Conservation (phyloP, 805 yeast species). For the Wickerhamomyces queroliae region DNA sequence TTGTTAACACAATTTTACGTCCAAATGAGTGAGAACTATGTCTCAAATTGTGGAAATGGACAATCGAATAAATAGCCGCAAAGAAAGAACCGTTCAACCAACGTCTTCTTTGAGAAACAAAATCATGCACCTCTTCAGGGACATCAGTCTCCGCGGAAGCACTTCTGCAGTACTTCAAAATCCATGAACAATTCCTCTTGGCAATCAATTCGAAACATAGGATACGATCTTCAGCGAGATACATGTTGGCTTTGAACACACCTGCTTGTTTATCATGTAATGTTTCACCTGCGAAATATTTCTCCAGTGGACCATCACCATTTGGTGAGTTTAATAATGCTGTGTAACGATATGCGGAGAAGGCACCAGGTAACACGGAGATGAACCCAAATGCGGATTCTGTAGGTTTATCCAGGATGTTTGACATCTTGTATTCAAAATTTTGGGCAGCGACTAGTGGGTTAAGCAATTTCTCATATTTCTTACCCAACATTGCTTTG, state of each 20-base stretch:
- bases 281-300: constrained; percentile 90
- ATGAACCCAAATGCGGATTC: constrained; percentile 94
- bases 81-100: constrained; percentile 97
- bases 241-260: constrained; percentile 92
- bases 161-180: constrained; percentile 76
- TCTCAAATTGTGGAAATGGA: constrained; percentile 76
- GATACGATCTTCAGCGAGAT: constrained; percentile 93
- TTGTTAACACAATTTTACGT: constrained; percentile 64
- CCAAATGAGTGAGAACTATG: constrained; percentile 62
- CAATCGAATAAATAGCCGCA: constrained; percentile 84
- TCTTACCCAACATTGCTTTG: constrained; percentile 72
- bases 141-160: constrained; percentile 96
- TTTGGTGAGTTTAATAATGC: constrained; percentile 63
- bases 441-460: constrained; percentile 96
- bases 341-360: constrained; percentile 84
- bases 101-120: constrained; percentile 87
- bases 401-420: constrained; percentile 91
- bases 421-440: constrained; percentile 94
- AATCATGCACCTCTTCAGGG: constrained; percentile 81
- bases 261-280: constrained; percentile 64
- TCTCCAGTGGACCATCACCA: constrained; percentile 82
- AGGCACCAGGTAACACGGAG: constrained; percentile 93
- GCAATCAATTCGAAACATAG: constrained; percentile 95
- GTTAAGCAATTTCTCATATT: constrained; percentile 51
- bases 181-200: constrained; percentile 66